Conservation (phyloP, 805 yeast species). For the Yarrowia deformans region DNA sequence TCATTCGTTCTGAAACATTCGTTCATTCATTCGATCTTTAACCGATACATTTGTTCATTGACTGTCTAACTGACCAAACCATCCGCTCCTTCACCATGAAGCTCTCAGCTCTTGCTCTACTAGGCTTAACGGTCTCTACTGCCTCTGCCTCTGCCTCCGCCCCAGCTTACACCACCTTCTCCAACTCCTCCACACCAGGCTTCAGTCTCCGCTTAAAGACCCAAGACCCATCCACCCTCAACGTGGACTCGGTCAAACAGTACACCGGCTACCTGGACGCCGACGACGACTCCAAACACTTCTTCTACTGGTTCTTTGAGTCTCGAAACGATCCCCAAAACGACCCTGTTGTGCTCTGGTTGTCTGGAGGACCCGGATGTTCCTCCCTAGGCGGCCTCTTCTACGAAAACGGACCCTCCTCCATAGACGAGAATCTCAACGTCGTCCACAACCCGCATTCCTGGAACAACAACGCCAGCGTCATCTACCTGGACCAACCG, state of each 20-base stretch:
- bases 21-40: neutral
- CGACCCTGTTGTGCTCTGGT: slow-evolving; percentile 82
- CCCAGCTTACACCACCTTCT: slow-evolving; percentile 10
- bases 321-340: slow-evolving; percentile 78
- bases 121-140: neutral
- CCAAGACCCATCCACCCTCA: slow-evolving; percentile 51
- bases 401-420: slow-evolving; percentile 82
- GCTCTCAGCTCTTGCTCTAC: neutral
- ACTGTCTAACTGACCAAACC: too few relatives aligned
- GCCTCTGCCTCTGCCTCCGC: neutral
- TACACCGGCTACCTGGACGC: slow-evolving; percentile 79
- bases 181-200: slow-evolving; percentile 14
- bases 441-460: slow-evolving; percentile 73
- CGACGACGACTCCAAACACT: slow-evolving; percentile 77
- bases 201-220: neutral
- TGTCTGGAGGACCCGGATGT: slow-evolving; percentile 89
- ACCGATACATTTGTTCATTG: too few relatives aligned
- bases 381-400: slow-evolving; percentile 79
- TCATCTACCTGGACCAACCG: slow-evolving; percentile 82
- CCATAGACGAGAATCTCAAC: slow-evolving; percentile 59
- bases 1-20: neutral
- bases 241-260: slow-evolving; percentile 78
- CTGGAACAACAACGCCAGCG: slow-evolving; percentile 82
- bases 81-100: neutral
- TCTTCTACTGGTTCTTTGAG: slow-evolving; percentile 81